phyloP scores from a whole-genome alignment of 2,329 filamentous ascomycete species.

The Sporothrix variecibatus region DNA sequence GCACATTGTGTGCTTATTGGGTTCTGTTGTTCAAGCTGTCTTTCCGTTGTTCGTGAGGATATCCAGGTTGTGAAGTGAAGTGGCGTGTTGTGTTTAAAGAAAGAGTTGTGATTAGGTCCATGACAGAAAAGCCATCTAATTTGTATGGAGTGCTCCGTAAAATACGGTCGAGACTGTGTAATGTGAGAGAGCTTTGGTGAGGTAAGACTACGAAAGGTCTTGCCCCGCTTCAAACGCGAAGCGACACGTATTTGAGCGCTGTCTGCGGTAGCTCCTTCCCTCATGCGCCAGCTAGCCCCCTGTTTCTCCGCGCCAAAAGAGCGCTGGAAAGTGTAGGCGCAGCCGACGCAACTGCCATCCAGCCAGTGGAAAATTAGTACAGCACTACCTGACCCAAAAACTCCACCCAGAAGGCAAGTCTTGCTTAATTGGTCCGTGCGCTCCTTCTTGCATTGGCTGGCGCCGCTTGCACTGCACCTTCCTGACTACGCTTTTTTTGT shows the following conservation, averaged over 20 bases:
- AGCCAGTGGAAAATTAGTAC: background rate
- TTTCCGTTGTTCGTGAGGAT: too few species aligned
- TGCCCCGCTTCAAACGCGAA: constrained; percentile 12
- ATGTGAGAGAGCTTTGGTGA: background rate
- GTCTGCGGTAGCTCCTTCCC: constrained; percentile 5
- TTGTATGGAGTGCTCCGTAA: background rate
- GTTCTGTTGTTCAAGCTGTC: background rate
- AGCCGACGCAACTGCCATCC: background rate
- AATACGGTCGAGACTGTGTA: background rate
- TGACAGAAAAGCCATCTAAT: background rate
- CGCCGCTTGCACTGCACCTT: constrained; percentile 7
- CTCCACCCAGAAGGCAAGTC: background rate
- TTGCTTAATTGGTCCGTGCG: constrained; percentile 23
- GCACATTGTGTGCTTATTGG: background rate
- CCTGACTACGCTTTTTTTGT: constrained; percentile 6
- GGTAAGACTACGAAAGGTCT: background rate
- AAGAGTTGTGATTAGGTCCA: background rate
- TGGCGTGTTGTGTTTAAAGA: background rate
- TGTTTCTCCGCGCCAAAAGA: constrained; percentile 12
- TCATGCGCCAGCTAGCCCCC: constrained; percentile 9
- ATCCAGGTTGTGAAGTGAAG: background rate
- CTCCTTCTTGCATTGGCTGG: constrained; percentile 10
- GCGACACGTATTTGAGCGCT: background rate
- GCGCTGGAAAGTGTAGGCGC: constrained; percentile 8
- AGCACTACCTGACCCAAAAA: background rate